Base-by-base conservation (phyloP, 768 basidiomycete genomes). In the Clitopilus hobsonii region DNA sequence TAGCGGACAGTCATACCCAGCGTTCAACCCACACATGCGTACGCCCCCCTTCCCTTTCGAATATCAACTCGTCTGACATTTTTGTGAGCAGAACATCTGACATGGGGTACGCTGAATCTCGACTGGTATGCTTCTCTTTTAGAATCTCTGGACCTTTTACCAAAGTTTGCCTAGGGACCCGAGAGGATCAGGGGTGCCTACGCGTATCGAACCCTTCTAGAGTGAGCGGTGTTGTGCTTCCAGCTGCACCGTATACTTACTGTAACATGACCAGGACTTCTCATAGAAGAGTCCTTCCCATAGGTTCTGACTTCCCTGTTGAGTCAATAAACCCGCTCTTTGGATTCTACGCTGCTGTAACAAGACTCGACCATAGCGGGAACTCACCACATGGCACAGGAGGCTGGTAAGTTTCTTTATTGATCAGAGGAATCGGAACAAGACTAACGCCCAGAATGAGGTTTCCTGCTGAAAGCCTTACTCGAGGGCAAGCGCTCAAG, bases 21-120 rank as follows among this genome's bases (percentile, higher is more conserved):
- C 58, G 74, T 88, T n/a, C 88, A 90, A 65, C 88, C 88, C 6
- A 88, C 85, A 1, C 87, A 89, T 69, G 85, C 77, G 74, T 86
- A 63, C 59, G 83, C 74, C 18, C 1, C 29, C 27, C 7, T 30
- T 25, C 29, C 7, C 18, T 14, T 23, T n/a, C n/a, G n/a, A n/a
- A n/a, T n/a, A n/a, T n/a, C n/a, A n/a, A 20, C 56, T 28, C 29
- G 45, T 20, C 38, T 49, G 32, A 25, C 59, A 49, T 45, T 45
- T 20, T 11, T 2, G 6, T 50, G 16, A 52, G 13, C 60, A 90
- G 87, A 56, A 91, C 85, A 36, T 93, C 88, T 51, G 92, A 94
- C 58, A 97, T 97, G 94, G 81, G 83, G 72, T 98, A 95, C 62
- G 94, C 94, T 1, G 92, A 97, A 67, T 74, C 68, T 7, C 83